Evolutionary conservation across 495 filamentous ascomycete genomes (phyloP), one percentile per base, ranked within the genome.

Genomic region (Cladorrhinum samala): DNA sequence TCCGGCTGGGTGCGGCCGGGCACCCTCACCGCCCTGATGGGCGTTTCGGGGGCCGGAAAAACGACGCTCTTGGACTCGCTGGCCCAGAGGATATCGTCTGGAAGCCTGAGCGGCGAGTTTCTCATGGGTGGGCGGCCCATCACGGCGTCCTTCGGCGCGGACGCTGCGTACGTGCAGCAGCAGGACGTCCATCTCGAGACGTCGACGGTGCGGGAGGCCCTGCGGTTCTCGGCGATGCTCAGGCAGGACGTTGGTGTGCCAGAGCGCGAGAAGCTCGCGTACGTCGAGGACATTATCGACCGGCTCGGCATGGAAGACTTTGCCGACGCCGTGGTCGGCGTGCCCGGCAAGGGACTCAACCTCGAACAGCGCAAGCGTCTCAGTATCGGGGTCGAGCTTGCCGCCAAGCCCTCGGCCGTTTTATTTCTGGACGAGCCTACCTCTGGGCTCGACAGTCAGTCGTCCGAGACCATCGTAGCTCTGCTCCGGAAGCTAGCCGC

Each of bases 371-470:
- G 72, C 62, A 71, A 88, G 76, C 50, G 83, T 40, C 57, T 95
- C 2, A 96, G 91, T 1, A 94, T 96, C 52, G 91, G 87, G 52
- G 91, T 96, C 9, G 91, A 96, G 62, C 72, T 96, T 2, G 91
- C 87, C 1, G 89, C 91, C 6, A 93, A 90, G 62, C 91, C 91
- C 0, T 82, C 79, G 40, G 74, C 91, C 0, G 37, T 89, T 2
- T 77, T 89, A 55, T 90, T 89, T 63, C 65, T 90, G n/a, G 86
- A 90, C 55, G 86, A 91, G 57, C 87, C 88, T 1, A 91, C 86
- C 1, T 85, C 81, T 38, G 91, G 91, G 50, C 79, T 95, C 11
- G 91, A 96, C 67, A 84, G 81, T 36, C 88, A 94, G 58, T 83
- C 83, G 2, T 88, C 89, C 0, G 89, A 77, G 69, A 85, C 82